Conservation (phyloP, 768 basidiomycete genomes). For the Leucosporidium yakuticum region DNA sequence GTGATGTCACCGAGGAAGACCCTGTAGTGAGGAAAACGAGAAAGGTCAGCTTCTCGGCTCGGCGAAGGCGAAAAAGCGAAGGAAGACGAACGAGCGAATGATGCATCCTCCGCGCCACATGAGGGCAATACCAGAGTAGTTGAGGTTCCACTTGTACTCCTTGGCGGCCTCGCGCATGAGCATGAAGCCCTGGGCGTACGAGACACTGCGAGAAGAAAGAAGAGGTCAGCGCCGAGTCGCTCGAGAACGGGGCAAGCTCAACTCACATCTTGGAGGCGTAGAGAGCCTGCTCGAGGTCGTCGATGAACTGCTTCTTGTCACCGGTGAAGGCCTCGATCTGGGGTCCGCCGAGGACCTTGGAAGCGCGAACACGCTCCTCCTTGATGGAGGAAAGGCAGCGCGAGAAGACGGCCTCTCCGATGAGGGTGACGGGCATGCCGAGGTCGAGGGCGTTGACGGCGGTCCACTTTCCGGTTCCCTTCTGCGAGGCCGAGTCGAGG, state of each 20-base stretch:
- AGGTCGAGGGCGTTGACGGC: constrained; percentile 91
- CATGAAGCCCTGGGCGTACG: constrained; percentile 99
- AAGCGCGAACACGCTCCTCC: constrained; percentile 86
- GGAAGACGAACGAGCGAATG: constrained; percentile 63
- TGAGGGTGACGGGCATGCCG: constrained; percentile 78
- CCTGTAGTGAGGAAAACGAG: constrained; percentile 48
- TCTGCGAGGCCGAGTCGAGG: constrained; percentile 92
- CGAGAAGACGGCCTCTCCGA: constrained; percentile 98
- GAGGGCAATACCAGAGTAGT: constrained; percentile 92
- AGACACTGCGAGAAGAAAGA: constrained; percentile 51
- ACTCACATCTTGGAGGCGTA: constrained; percentile 87
- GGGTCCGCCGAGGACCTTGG: constrained; percentile 83
- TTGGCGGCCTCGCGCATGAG: constrained; percentile 97
- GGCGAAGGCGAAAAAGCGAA: neutral
- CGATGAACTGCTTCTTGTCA: constrained; percentile 97
- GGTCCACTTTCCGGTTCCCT: constrained; percentile 99
- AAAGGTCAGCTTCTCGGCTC: constrained; percentile 23
- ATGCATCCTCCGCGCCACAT: constrained; percentile 99
- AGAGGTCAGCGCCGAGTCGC: neutral
- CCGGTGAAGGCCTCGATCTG: constrained; percentile 89
- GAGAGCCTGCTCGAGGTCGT: constrained; percentile 96
- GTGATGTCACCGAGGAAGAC: constrained; percentile 95
- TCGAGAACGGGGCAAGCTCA: neutral
- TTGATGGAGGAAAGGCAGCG: constrained; percentile 97
- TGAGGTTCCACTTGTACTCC: constrained; percentile 82